Evolutionary conservation across 176 grass and related monocot species (phyloP), one percentile per base, ranked within the genome.

Genomic region (Bromus sterilis): DNA sequence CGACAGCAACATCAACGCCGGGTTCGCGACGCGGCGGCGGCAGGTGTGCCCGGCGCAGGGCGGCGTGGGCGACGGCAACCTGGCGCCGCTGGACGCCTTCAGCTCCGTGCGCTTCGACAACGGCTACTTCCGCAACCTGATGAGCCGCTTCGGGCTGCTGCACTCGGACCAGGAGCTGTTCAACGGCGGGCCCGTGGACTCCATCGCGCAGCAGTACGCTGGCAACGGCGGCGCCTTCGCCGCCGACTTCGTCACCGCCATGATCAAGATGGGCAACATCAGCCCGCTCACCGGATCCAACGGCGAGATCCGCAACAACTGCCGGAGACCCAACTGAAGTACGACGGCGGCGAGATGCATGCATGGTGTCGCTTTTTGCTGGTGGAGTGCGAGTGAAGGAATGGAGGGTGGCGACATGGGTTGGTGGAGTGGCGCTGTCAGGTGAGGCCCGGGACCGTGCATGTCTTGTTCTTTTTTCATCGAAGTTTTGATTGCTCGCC

Each of bases 81-180:
- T 91, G 26, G 87, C 76, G 0, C 90, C 92, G 18, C 75, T 98
- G 11, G 92, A 94, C 86, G 78, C 69, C 0, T 37, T 34, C 36
- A 88, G 79, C 76, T 46, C 83, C 29, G 76, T 74, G 4, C 14
- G 5, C 5, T 97, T 97, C 88, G 88, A 91, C 85, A 97, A 92
- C 60, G 76, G 82, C 31, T 97, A 85, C 87, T 97, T 86, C 89
- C 80, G 82, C 31, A 80, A 89, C 85, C 56, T 94, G 5, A 35
- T 90, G 6, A 49, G 33, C 1, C 69, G 28, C 10, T 82, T 29
- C 71, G 91, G 89, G 0, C 79, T 94, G 1, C 83, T 97, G 12
- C 94, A 94, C 89, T 90, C 87, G 15, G 89, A 92, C 70, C 92
- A 94, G 80, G 92, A 92, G 83, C 83, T 94, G 21, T 90, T 89